Percentiles rank a stretch among this genome's conserved stretches.
These are phyloP conservation scores for Acacia acuminata DNA, from an alignment of 306 rosid genomes.

Conservation along the genomic window DNA sequence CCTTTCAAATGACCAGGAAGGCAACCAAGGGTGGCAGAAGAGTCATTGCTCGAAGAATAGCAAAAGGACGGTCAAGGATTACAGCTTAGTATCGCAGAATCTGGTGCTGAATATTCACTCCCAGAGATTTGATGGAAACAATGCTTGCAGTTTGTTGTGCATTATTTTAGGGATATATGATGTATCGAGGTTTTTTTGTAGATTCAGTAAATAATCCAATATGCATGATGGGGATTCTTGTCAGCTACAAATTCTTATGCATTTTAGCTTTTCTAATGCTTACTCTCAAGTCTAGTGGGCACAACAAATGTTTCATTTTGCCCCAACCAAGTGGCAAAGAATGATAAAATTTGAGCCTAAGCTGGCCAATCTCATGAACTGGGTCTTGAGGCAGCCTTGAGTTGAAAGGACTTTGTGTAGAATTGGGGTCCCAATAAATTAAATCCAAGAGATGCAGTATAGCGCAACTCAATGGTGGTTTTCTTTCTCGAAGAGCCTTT, in stretches of 20 bases:
- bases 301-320: background rate
- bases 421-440: no score
- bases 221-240: background rate
- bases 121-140: background rate
- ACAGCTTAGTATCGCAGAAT: slow-evolving; percentile 50
- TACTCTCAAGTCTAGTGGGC: background rate
- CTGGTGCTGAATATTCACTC: slow-evolving; percentile 17
- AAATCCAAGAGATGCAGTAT: no score
- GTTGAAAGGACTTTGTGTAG: no score
- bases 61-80: slow-evolving; percentile 63
- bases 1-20: slow-evolving; percentile 51
- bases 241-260: background rate
- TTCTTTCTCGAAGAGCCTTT: no score
- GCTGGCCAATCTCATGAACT: background rate
- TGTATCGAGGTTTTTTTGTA: background rate
- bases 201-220: background rate
- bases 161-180: background rate
- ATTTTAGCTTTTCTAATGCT: background rate
- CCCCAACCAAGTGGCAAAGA: background rate
- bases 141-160: background rate
- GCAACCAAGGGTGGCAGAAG: slow-evolving; percentile 71
- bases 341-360: background rate
- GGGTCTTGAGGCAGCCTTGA: background rate
- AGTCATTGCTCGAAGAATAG: slow-evolving; percentile 76
- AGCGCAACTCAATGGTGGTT: no score